These are phyloP conservation scores for Anisodus acutangulus DNA, from an alignment of 257 asterid species.

Conservation along the genomic window DNA sequence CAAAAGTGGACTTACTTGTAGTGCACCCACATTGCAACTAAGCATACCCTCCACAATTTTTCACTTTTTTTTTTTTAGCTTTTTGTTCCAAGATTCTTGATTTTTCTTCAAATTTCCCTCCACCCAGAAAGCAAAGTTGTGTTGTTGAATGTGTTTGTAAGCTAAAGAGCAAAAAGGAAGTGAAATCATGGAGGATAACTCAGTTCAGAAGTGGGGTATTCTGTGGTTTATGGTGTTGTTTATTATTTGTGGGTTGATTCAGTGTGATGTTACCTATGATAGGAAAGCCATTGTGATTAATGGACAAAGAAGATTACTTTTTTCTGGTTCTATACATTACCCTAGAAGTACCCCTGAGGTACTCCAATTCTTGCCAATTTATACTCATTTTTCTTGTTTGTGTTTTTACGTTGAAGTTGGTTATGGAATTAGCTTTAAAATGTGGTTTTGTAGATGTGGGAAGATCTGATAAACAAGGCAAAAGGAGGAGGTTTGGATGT, in stretches of 20 bases:
- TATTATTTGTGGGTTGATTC: conserved; percentile 26
- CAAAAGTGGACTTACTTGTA: background rate
- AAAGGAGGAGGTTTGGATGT: conserved; percentile 43
- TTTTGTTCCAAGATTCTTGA: conserved; percentile 24
- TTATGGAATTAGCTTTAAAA: background rate
- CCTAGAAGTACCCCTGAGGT: conserved; percentile 46
- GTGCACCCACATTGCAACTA: conserved; percentile 12
- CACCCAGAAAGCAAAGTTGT: conserved; percentile 18
- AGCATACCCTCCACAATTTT: background rate
- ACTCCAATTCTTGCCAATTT: background rate
- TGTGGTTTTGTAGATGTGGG: conserved; percentile 40
- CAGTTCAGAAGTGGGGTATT: background rate
- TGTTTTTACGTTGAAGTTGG: background rate
- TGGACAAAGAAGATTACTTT: conserved; percentile 40
- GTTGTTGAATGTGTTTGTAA: conserved; percentile 27
- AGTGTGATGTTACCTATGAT: conserved; percentile 35
- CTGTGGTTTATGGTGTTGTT: conserved; percentile 1
- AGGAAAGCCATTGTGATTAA: conserved; percentile 36
- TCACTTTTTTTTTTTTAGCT: background rate
- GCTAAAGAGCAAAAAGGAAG: background rate
- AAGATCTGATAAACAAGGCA: conserved; percentile 41
- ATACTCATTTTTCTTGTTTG: background rate
- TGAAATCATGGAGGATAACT: conserved; percentile 26
- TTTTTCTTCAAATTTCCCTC: conserved; percentile 7
- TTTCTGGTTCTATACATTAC: conserved; percentile 44